Percentiles rank a stretch among this genome's conserved stretches.
These are phyloP conservation scores for Neofusicoccum kwambonambiense DNA, from an alignment of 2,329 filamentous ascomycete species.

Conservation along the genomic window DNA sequence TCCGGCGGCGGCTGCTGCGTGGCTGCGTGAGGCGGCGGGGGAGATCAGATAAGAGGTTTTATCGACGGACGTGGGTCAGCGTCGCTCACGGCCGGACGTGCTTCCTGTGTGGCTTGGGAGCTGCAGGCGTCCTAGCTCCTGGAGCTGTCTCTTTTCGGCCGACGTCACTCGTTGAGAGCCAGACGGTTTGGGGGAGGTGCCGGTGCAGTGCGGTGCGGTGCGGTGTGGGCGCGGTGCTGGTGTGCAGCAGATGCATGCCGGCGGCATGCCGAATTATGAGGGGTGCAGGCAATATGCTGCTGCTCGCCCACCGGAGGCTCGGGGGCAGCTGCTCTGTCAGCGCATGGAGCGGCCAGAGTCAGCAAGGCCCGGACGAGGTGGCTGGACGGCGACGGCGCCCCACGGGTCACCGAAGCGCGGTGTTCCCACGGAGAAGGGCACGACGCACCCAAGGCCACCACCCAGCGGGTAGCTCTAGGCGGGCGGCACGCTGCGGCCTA, in stretches of 20 bases:
- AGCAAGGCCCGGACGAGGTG: background rate
- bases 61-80: background rate
- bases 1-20: background rate
- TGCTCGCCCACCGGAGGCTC: slow-evolving; percentile 3
- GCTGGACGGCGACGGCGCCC: slow-evolving; percentile 4
- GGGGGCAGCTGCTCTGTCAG: background rate
- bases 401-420: slow-evolving; percentile 1
- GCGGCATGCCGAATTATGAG: slow-evolving; percentile 2
- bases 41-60: slow-evolving; percentile 14
- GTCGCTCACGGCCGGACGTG: background rate
- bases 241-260: background rate
- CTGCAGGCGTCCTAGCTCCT: slow-evolving; percentile 5
- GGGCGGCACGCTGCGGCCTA: background rate
- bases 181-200: background rate
- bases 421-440: background rate
- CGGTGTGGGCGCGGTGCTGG: background rate
- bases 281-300: background rate
- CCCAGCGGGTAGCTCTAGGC: background rate
- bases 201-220: background rate
- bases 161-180: background rate
- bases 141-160: background rate
- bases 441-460: slow-evolving; percentile 10
- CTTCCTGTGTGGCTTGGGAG: slow-evolving; percentile 1
- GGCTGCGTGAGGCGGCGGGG: background rate
- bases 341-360: background rate